Base-by-base conservation (phyloP, 2,329 filamentous ascomycete species). In the Whalleya microplaca region DNA sequence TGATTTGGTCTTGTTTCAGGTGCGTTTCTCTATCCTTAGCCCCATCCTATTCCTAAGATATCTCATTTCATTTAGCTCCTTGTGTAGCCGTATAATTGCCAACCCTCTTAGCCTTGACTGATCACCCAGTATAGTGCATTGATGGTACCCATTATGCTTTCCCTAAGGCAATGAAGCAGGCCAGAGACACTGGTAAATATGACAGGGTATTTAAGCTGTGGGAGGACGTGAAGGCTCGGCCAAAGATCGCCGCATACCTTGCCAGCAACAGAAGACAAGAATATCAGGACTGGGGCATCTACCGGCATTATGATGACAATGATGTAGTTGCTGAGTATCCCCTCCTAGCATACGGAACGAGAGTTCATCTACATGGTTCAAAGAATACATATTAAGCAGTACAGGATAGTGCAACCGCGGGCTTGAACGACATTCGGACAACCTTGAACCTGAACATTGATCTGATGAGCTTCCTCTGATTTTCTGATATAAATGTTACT, bases 1-100 rank as follows among this genome's bases (percentile, higher is more conserved):
- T 19, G 90, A 93, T 69, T 75, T 88, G 45, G 86, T 88, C 2
- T 68, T 91, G 1, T 92, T 88, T 77, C 88, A 91, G 72, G 84
- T 87, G 59, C 51, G 73, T 27, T 21, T 16, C 21, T 14, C 20
- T 27, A 14, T 41, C 2, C 19, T 21, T 37, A 47, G 9, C 21
- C 10, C n/a, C 18, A 6, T 50, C 16, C 12, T 40, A 4, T 37
- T 14, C 18, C 12, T 3, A 32, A 29, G 7, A 59, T 16, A 27
- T 27, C 21, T 16, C n/a, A n/a, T n/a, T n/a, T 32, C n/a, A 14
- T 14, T 42, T 16, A 32, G 12, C 21, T 20, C 10, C 3, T n/a
- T 3, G 2, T 47, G 10, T n/a, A 14, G 20, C n/a, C 6, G 16
- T n/a, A n/a, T n/a, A 19, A 21, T 32, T 21, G 27, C 16, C 10